phyloP scores from a whole-genome alignment of 2,329 filamentous ascomycete species.

The Ceratocystis variospora region DNA sequence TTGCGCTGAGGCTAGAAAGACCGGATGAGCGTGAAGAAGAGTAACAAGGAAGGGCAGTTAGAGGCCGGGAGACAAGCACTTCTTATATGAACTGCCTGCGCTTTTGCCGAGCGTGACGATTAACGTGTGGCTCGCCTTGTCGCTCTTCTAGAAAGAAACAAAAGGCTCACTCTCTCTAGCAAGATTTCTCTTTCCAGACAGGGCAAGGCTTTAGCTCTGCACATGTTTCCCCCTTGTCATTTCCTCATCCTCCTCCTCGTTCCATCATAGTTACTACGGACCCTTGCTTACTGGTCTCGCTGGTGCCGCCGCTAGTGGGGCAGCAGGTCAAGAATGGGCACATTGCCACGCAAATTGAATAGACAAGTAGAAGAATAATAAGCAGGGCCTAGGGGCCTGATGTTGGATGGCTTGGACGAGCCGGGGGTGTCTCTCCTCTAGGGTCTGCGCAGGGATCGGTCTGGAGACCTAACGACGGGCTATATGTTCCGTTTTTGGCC shows the following conservation, averaged over 20 bases:
- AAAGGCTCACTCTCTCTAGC: not conserved
- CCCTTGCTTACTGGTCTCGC: not conserved
- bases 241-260: not conserved
- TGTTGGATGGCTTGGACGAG: no score
- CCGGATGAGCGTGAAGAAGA: conserved; percentile 2
- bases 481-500: conserved; percentile 2
- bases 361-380: not conserved
- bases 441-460: not conserved
- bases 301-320: not conserved
- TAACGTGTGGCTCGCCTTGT: not conserved
- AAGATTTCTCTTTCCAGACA: not conserved
- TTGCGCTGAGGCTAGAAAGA: conserved; percentile 1
- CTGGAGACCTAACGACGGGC: not conserved
- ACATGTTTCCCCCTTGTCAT: not conserved
- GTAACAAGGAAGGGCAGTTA: no score
- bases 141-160: not conserved
- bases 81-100: not conserved
- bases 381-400: no score
- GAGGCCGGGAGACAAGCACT: not conserved
- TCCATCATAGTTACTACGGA: not conserved
- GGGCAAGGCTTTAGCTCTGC: not conserved
- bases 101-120: not conserved
- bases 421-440: not conserved
- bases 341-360: not conserved
- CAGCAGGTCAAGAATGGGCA: not conserved